Percentiles rank a stretch among this genome's conserved stretches.
Evolutionary conservation across 805 yeast genomes (phyloP).

Genomic region (Lipomyces starkeyi): DNA sequence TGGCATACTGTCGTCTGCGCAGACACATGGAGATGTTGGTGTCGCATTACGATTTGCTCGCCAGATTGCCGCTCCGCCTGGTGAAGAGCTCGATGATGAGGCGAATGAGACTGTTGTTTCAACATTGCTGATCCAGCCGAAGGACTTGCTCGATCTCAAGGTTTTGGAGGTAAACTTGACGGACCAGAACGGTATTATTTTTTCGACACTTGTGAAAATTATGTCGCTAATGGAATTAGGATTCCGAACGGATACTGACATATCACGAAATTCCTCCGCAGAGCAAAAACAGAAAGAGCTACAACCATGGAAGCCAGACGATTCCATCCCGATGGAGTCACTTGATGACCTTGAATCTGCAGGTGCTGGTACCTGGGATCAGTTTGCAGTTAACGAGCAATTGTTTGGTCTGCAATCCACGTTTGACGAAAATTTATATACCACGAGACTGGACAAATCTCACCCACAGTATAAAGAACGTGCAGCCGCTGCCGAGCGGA

Average conservation of each 20-base stretch:
- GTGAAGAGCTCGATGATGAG: conserved; percentile 47
- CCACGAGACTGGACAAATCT: conserved; percentile 72
- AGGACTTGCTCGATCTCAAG: conserved; percentile 59
- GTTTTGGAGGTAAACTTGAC: conserved; percentile 51
- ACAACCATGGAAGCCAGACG: conserved; percentile 84
- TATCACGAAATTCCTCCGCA: conserved; percentile 53
- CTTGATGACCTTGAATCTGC: conserved; percentile 46
- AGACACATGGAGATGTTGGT: conserved; percentile 57
- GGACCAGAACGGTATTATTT: conserved; percentile 34
- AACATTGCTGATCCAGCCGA: conserved; percentile 54
- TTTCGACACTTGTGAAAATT: conserved; percentile 42
- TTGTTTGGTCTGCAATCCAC: conserved; percentile 88
- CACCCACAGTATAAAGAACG: conserved; percentile 76
- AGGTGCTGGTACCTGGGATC: conserved; percentile 73
- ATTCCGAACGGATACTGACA: conserved; percentile 87
- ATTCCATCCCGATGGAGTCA: conserved; percentile 41
- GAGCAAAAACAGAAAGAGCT: conserved; percentile 70
- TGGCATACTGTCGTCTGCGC: conserved; percentile 63
- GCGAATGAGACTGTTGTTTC: conserved; percentile 51
- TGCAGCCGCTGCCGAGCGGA: conserved; percentile 69
- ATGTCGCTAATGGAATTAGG: conserved; percentile 30
- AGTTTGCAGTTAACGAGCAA: conserved; percentile 86
- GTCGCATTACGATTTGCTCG: conserved; percentile 62
- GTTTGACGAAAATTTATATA: conserved; percentile 84
- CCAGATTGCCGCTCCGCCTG: conserved; percentile 48